Conservation (phyloP, 1,139 yeast genomes). For the Yamadazyma friedrichii region DNA sequence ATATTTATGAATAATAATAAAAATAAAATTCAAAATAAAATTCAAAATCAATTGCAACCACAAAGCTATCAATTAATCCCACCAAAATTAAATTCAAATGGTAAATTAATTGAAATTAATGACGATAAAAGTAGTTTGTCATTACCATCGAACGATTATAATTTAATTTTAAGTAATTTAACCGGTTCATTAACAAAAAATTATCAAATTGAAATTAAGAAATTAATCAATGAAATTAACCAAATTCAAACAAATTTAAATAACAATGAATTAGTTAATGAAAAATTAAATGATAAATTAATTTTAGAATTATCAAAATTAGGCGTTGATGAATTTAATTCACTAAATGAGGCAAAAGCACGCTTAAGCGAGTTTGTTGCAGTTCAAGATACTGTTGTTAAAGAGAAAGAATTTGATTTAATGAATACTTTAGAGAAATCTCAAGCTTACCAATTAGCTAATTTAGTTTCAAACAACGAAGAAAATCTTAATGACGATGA, state of each 20-base stretch:
- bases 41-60: conserved; percentile 14
- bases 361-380: conserved; percentile 22
- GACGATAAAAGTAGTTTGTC: conserved; percentile 8
- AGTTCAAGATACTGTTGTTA: conserved; percentile 28
- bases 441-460: conserved; percentile 32
- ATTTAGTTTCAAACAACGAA: conserved; percentile 28
- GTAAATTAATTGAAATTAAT: conserved; percentile 21
- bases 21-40: neutral
- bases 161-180: conserved; percentile 22
- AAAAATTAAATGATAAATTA: conserved; percentile 18
- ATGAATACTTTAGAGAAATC: conserved; percentile 25
- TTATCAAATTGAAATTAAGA: conserved; percentile 27
- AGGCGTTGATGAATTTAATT: conserved; percentile 25
- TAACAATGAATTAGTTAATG: conserved; percentile 18
- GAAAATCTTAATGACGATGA: conserved; percentile 11
- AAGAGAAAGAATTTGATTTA: conserved; percentile 34
- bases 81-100: conserved; percentile 33
- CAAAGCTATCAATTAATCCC: conserved; percentile 30
- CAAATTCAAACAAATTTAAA: conserved; percentile 14
- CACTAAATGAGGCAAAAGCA: conserved; percentile 30
- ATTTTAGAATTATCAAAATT: conserved; percentile 19
- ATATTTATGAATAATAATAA: too few relatives aligned
- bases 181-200: conserved; percentile 45
- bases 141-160: conserved; percentile 32
- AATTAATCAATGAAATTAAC: conserved; percentile 18